These are phyloP conservation scores for Glycyrrhiza uralensis DNA, from an alignment of 306 rosid genomes.

Conservation along the genomic window DNA sequence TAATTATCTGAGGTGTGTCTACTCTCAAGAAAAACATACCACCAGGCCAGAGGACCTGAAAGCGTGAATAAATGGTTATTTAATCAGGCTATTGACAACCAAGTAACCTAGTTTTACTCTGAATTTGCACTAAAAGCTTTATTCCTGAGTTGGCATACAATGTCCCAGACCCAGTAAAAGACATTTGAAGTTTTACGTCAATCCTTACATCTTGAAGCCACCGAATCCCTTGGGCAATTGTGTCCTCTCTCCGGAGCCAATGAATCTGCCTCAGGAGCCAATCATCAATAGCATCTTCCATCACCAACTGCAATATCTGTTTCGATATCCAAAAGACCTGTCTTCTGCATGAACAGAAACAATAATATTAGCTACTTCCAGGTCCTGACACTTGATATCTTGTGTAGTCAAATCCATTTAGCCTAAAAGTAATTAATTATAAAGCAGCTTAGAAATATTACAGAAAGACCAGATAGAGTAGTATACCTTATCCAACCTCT, in stretches of 20 bases:
- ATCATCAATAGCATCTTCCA: conserved; percentile 98
- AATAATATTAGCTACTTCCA: conserved; percentile 20
- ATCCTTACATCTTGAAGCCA: conserved; percentile 95
- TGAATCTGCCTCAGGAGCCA: conserved; percentile 85
- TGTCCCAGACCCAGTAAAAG: conserved; percentile 13
- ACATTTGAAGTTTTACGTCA: conserved; percentile 20
- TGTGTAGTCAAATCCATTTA: neutral
- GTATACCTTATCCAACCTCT: conserved; percentile 98
- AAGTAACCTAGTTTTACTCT: neutral
- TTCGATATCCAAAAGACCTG: conserved; percentile 99
- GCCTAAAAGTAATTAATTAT: conserved; percentile 12
- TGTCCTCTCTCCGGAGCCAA: conserved; percentile 79
- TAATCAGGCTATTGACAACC: neutral
- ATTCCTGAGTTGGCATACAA: conserved; percentile 17
- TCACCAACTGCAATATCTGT: conserved; percentile 84
- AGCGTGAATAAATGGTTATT: conserved; percentile 14
- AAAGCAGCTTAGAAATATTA: neutral
- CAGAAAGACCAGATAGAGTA: conserved; percentile 23
- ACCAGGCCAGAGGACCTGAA: conserved; percentile 90
- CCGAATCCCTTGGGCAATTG: conserved; percentile 73
- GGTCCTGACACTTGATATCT: neutral
- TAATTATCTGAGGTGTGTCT: conserved; percentile 33
- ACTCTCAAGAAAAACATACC: conserved; percentile 66
- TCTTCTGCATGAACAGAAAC: conserved; percentile 57
- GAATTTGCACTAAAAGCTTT: conserved; percentile 22